These are phyloP conservation scores for Stephania cephalantha DNA, from an alignment of 164 flowering plant species.

Conservation along the genomic window DNA sequence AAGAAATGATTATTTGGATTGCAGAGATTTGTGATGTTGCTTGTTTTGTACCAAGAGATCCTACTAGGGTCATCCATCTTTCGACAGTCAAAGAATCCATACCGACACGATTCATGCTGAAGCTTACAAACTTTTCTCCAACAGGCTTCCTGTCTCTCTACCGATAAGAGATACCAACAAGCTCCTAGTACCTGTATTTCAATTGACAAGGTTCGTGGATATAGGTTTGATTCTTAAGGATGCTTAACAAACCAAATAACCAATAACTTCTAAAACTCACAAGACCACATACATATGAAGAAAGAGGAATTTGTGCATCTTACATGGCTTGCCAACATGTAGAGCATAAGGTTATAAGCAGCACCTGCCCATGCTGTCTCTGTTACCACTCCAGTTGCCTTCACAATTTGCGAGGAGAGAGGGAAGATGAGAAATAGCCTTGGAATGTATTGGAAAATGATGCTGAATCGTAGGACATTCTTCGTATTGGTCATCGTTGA, in stretches of 20 bases:
- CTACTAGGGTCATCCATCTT: conserved; percentile 14
- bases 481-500: conserved; percentile 63
- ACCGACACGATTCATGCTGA: conserved; percentile 25
- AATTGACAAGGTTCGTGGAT: neutral
- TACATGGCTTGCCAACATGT: conserved; percentile 85
- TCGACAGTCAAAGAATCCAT: conserved; percentile 38
- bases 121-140: conserved; percentile 48
- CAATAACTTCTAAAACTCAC: no score
- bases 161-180: conserved; percentile 63
- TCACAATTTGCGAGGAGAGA: conserved; percentile 54
- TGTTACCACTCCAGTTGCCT: conserved; percentile 58
- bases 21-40: conserved; percentile 47
- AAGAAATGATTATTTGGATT: conserved; percentile 28
- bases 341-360: conserved; percentile 74
- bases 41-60: conserved; percentile 40
- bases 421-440: conserved; percentile 67
- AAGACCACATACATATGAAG: no score
- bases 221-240: neutral
- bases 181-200: conserved; percentile 52
- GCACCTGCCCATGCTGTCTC: conserved; percentile 94
- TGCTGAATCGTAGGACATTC: conserved; percentile 37
- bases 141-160: conserved; percentile 56
- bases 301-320: conserved; percentile 17
- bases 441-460: conserved; percentile 60
- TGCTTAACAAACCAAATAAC: neutral